phyloP scores from a whole-genome alignment of 805 yeast species.

The Ogataea pini region DNA sequence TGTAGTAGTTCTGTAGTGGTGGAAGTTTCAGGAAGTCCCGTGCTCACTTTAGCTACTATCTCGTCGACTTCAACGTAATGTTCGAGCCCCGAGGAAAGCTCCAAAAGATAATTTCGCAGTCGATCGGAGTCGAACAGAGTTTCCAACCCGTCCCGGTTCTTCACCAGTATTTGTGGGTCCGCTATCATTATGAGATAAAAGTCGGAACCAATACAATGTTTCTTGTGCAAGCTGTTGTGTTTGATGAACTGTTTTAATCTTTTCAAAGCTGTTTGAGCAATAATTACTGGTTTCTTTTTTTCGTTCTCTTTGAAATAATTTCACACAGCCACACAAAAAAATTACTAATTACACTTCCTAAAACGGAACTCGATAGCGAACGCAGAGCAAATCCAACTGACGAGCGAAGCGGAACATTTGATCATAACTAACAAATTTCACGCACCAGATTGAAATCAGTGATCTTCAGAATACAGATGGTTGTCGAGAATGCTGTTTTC shows the following conservation, averaged over 20 bases:
- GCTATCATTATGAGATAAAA: constrained; percentile 14
- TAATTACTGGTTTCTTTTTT: too few relatives aligned
- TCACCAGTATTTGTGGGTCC: constrained; percentile 9
- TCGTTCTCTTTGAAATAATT: neutral
- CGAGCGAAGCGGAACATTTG: too few relatives aligned
- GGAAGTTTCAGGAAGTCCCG: constrained; percentile 51
- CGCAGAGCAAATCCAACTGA: too few relatives aligned
- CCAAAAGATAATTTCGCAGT: constrained; percentile 12
- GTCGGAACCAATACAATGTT: neutral
- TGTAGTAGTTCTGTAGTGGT: constrained; percentile 42
- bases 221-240: too few relatives aligned
- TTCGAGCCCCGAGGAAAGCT: constrained; percentile 38
- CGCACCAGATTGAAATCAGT: too few relatives aligned
- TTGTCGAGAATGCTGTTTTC: too few relatives aligned
- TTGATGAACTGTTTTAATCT: too few relatives aligned
- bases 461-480: too few relatives aligned
- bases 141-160: constrained; percentile 3
- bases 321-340: neutral
- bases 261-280: too few relatives aligned
- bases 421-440: too few relatives aligned
- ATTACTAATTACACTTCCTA: neutral
- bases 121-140: constrained; percentile 13
- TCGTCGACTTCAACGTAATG: constrained; percentile 44
- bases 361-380: too few relatives aligned
- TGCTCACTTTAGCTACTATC: constrained; percentile 46